Evolutionary conservation across 495 filamentous ascomycete genomes (phyloP).

Genomic region (Chaetomidium leptoderma): DNA sequence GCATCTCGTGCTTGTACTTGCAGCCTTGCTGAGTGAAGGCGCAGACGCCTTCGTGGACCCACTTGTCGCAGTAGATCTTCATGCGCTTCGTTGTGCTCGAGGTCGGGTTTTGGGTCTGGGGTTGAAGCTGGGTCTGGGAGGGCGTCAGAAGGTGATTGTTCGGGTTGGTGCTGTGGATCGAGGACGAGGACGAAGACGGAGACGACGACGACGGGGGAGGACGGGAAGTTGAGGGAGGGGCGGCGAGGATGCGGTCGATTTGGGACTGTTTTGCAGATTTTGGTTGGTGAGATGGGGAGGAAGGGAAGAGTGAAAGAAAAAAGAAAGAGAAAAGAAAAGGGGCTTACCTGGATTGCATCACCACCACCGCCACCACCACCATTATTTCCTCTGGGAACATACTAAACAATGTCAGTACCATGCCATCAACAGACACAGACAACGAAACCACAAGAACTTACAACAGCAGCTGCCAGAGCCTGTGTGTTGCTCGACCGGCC

Average conservation of each 20-base stretch:
- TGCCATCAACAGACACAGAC: neutral
- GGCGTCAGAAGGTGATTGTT: neutral
- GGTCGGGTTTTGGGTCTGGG: neutral
- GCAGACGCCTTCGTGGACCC: conserved; percentile 78
- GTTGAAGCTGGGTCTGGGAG: neutral
- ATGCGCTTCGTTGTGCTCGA: conserved; percentile 29
- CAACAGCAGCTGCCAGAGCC: conserved; percentile 17
- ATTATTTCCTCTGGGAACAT: neutral
- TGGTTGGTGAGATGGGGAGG: neutral
- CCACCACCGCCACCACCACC: conserved; percentile 19
- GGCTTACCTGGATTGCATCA: conserved; percentile 38
- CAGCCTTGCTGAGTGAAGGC: conserved; percentile 82
- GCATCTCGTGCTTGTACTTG: conserved; percentile 85
- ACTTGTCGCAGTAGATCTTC: conserved; percentile 82
- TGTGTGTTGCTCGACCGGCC: conserved; percentile 36
- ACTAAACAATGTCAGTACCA: neutral
- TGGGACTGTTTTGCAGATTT: conserved; percentile 13
- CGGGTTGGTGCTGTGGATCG: neutral
- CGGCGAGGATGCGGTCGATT: conserved; percentile 23
- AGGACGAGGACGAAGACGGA: too few relatives aligned
- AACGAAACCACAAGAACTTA: conserved; percentile 12
- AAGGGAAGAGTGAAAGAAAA: neutral
- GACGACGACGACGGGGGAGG: too few relatives aligned
- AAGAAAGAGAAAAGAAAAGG: neutral
- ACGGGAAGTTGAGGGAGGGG: conserved; percentile 1